phyloP scores from a whole-genome alignment of 345 rosid genomes.

The Raphanus raphanistrum region DNA sequence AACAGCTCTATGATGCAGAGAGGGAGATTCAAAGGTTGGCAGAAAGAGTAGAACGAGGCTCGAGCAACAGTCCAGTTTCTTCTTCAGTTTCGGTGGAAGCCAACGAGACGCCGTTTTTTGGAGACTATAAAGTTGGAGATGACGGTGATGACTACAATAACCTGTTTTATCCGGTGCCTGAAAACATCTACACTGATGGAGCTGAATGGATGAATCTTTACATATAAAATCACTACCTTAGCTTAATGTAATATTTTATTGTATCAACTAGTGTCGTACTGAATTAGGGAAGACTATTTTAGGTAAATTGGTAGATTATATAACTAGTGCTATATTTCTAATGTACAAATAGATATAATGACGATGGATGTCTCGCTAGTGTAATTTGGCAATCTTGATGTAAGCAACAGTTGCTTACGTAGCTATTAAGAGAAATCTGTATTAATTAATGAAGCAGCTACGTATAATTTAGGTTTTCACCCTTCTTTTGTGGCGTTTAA shows the following conservation, averaged over 20 bases:
- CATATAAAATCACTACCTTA: neutral
- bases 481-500: neutral
- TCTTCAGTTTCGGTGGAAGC: conserved; percentile 52
- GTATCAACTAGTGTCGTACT: neutral
- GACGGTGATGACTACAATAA: conserved; percentile 43
- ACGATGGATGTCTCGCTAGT: conserved; percentile 12
- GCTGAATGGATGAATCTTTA: conserved; percentile 58
- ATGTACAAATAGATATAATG: conserved; percentile 17
- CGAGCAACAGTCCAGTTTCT: conserved; percentile 50
- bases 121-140: conserved; percentile 47
- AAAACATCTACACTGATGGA: conserved; percentile 43
- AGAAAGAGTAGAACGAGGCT: conserved; percentile 50
- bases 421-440: neutral
- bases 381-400: conserved; percentile 22
- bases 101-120: conserved; percentile 45
- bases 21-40: conserved; percentile 56
- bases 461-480: neutral
- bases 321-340: neutral
- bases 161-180: conserved; percentile 47
- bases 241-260: conserved; percentile 4
- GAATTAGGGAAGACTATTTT: conserved; percentile 19
- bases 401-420: neutral
- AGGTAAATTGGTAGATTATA: conserved; percentile 8
- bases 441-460: neutral
- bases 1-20: conserved; percentile 53